These are phyloP conservation scores for Pistacia integerrima DNA, from an alignment of 345 rosid species.

Conservation along the genomic window DNA sequence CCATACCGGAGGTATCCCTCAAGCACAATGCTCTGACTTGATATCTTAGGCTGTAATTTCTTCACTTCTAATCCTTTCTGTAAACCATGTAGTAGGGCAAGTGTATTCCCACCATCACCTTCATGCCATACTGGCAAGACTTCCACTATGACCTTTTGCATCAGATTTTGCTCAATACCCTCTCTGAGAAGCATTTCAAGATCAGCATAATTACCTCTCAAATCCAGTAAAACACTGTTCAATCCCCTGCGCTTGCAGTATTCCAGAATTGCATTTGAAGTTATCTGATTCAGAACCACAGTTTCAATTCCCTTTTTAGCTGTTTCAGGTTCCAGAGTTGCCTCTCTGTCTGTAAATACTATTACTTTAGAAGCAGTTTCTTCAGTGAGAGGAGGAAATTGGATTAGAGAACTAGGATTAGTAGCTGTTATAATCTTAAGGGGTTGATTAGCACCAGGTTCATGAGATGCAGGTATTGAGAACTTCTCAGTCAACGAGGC, in stretches of 20 bases:
- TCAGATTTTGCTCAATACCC: conserved; percentile 44
- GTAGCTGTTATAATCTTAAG: conserved; percentile 45
- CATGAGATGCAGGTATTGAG: conserved; percentile 48
- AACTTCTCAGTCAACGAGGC: conserved; percentile 39
- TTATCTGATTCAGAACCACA: conserved; percentile 45
- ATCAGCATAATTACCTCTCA: conserved; percentile 50
- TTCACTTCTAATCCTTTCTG: conserved; percentile 42
- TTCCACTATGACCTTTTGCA: conserved; percentile 64
- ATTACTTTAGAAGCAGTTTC: conserved; percentile 41
- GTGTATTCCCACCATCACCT: conserved; percentile 17
- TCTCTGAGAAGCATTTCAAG: conserved; percentile 57
- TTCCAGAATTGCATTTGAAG: conserved; percentile 50
- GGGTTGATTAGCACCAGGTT: conserved; percentile 69
- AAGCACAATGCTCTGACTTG: conserved; percentile 47
- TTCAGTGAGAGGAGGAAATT: conserved; percentile 28
- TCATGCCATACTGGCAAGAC: conserved; percentile 61
- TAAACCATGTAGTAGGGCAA: conserved; percentile 29
- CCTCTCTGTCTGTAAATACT: conserved; percentile 41
- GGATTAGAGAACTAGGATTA: conserved; percentile 27
- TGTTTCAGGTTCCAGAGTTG: conserved; percentile 30
- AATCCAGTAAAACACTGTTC: conserved; percentile 65
- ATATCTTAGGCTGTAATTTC: conserved; percentile 45
- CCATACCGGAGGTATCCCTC: conserved; percentile 52
- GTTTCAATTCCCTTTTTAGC: conserved; percentile 41
- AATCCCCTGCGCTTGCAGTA: conserved; percentile 54